These are phyloP conservation scores for Tinospora cordifolia DNA, from an alignment of 164 flowering plant species.

Conservation along the genomic window DNA sequence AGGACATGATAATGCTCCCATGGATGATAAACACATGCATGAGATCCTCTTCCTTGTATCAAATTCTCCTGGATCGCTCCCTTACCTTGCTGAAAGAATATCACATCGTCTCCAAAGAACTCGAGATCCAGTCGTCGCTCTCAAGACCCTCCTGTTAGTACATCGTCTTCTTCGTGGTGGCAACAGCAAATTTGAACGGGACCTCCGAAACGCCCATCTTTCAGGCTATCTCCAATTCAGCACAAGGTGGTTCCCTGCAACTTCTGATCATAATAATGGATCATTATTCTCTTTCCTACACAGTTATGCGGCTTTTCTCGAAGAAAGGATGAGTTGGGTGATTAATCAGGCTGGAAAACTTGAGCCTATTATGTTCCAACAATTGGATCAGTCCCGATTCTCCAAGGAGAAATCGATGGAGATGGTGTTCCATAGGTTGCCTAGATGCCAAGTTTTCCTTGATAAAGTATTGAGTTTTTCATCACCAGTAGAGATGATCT, in stretches of 20 bases:
- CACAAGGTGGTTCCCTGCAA: constrained; percentile 23
- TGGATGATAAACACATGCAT: constrained; percentile 51
- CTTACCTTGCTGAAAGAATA: constrained; percentile 40
- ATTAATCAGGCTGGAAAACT: constrained; percentile 52
- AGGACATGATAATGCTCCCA: constrained; percentile 46
- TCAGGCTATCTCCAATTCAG: constrained; percentile 39
- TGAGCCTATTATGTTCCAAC: constrained; percentile 26
- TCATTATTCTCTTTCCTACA: constrained; percentile 26
- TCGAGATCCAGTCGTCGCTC: constrained; percentile 47
- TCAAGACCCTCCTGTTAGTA: constrained; percentile 51
- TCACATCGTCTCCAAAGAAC: constrained; percentile 53
- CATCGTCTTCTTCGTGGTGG: constrained; percentile 68
- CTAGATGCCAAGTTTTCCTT: constrained; percentile 40
- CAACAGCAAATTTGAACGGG: constrained; percentile 46
- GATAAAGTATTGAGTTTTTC: constrained; percentile 45
- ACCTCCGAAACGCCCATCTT: constrained; percentile 28
- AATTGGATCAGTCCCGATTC: constrained; percentile 13
- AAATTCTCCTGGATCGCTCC: constrained; percentile 41
- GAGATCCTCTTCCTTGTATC: constrained; percentile 63
- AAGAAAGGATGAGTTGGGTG: constrained; percentile 40
- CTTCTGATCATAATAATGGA: constrained; percentile 21
- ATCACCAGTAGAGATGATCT: constrained; percentile 26
- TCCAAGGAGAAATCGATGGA: constrained; percentile 33
- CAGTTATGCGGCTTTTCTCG: constrained; percentile 33
- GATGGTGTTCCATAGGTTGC: constrained; percentile 32